Conservation (phyloP, 2,329 filamentous ascomycete species). For the Biscogniauxia marginata region DNA sequence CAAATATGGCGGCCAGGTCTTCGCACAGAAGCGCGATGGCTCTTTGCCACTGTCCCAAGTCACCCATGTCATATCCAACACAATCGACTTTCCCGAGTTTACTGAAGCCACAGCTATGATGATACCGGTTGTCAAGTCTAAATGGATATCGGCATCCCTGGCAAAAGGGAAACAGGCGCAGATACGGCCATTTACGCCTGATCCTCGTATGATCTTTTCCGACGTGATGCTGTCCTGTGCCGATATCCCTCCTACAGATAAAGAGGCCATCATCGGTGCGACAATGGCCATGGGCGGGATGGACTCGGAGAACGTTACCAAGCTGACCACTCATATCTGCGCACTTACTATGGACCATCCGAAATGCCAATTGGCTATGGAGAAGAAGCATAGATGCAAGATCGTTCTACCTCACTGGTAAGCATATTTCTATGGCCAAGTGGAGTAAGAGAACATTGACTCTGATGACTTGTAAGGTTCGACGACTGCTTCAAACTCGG, state of each 20-base stretch:
- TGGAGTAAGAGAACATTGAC: background rate
- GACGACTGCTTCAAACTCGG: slow-evolving; percentile 94
- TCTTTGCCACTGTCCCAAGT: slow-evolving; percentile 46
- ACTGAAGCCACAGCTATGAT: slow-evolving; percentile 69
- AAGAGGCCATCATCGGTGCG: slow-evolving; percentile 88
- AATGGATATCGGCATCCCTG: slow-evolving; percentile 76
- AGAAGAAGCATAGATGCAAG: slow-evolving; percentile 69
- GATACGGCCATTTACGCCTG: slow-evolving; percentile 82
- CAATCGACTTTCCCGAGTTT: slow-evolving; percentile 91
- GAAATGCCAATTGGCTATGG: slow-evolving; percentile 62
- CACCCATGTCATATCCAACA: slow-evolving; percentile 64
- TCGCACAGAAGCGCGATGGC: slow-evolving; percentile 48
- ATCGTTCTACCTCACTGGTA: slow-evolving; percentile 93
- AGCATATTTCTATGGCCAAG: slow-evolving; percentile 20
- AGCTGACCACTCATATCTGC: slow-evolving; percentile 83
- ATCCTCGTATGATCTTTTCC: slow-evolving; percentile 86
- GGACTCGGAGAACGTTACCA: slow-evolving; percentile 69
- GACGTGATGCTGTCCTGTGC: slow-evolving; percentile 80
- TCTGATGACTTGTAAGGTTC: slow-evolving; percentile 62
- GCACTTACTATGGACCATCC: slow-evolving; percentile 73
- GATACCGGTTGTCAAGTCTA: slow-evolving; percentile 78
- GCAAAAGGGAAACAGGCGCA: slow-evolving; percentile 69
- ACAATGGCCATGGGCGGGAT: slow-evolving; percentile 86
- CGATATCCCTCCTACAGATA: slow-evolving; percentile 80
- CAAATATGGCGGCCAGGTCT: slow-evolving; percentile 51